phyloP scores from a whole-genome alignment of 495 filamentous ascomycete genomes.

The Tuber brumale region DNA sequence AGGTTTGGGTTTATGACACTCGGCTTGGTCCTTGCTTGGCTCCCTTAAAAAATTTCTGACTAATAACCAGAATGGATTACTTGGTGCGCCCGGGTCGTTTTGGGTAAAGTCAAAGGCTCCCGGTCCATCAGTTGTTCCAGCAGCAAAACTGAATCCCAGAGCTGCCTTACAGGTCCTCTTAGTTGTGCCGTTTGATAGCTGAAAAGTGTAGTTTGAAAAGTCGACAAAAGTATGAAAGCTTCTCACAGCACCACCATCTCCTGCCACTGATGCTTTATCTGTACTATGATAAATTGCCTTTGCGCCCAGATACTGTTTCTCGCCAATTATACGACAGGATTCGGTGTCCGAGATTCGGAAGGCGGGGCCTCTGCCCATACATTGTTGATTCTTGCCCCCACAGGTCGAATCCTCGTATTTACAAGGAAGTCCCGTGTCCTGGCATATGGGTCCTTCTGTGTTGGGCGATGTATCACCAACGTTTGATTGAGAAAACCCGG shows the following conservation, averaged over 20 bases:
- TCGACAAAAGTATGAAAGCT: constrained; percentile 71
- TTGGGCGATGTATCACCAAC: constrained; percentile 93
- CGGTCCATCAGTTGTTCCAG: constrained; percentile 88
- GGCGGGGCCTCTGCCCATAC: constrained; percentile 78
- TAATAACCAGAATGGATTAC: constrained; percentile 73
- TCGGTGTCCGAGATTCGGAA: constrained; percentile 66
- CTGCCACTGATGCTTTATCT: constrained; percentile 46
- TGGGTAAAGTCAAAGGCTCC: constrained; percentile 94
- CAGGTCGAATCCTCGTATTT: constrained; percentile 75
- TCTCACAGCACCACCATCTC: constrained; percentile 59
- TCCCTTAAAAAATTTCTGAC: constrained; percentile 66
- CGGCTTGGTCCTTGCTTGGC: constrained; percentile 63
- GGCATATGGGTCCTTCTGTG: constrained; percentile 74
- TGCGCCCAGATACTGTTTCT: constrained; percentile 64
- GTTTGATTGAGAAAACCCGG: constrained; percentile 90
- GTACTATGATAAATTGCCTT: constrained; percentile 57
- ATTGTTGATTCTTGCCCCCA: constrained; percentile 63
- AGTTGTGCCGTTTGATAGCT: constrained; percentile 64
- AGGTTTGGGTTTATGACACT: constrained; percentile 77
- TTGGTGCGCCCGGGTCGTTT: constrained; percentile 63
- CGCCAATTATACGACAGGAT: constrained; percentile 76
- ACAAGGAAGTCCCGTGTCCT: constrained; percentile 66
- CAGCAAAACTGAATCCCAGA: constrained; percentile 87
- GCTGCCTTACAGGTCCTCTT: constrained; percentile 82
- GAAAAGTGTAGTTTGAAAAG: constrained; percentile 56